These are phyloP conservation scores for Ganoderma lucidum DNA, from an alignment of 1,284 basidiomycete species.

Conservation along the genomic window DNA sequence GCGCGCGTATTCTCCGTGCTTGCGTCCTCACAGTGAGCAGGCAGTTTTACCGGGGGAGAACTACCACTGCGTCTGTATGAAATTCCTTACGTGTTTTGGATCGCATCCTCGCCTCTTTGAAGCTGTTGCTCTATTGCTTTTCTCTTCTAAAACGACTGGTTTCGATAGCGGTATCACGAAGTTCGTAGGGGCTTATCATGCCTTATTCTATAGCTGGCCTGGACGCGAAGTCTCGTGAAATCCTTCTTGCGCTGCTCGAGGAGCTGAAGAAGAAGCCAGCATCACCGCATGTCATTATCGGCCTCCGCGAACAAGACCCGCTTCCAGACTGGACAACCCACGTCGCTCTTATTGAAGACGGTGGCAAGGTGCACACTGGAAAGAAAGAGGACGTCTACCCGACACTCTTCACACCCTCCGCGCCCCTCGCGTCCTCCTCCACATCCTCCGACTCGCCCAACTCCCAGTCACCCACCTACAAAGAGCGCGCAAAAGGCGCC, in stretches of 20 bases:
- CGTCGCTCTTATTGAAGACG: conserved; percentile 63
- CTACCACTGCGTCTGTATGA: too few species aligned
- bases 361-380: conserved; percentile 41
- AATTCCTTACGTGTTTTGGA: too few species aligned
- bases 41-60: too few species aligned
- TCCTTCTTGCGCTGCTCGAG: conserved; percentile 71
- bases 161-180: background rate
- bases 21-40: too few species aligned
- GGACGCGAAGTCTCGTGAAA: conserved; percentile 65
- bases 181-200: background rate
- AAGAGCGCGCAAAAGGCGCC: conserved; percentile 23
- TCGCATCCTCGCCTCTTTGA: background rate
- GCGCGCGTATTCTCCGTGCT: too few species aligned
- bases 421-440: conserved; percentile 4
- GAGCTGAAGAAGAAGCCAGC: conserved; percentile 52
- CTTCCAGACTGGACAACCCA: conserved; percentile 88
- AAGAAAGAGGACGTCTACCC: conserved; percentile 37
- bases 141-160: too few species aligned
- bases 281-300: conserved; percentile 67
- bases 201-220: conserved; percentile 68
- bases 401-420: conserved; percentile 11
- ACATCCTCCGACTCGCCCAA: conserved; percentile 1
- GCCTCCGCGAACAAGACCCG: conserved; percentile 82
- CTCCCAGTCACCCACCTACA: conserved; percentile 3
- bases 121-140: background rate